These are phyloP conservation scores for Tetrahymena thermophila DNA, from an alignment of 73 alveolate genomes.

Conservation along the genomic window DNA sequence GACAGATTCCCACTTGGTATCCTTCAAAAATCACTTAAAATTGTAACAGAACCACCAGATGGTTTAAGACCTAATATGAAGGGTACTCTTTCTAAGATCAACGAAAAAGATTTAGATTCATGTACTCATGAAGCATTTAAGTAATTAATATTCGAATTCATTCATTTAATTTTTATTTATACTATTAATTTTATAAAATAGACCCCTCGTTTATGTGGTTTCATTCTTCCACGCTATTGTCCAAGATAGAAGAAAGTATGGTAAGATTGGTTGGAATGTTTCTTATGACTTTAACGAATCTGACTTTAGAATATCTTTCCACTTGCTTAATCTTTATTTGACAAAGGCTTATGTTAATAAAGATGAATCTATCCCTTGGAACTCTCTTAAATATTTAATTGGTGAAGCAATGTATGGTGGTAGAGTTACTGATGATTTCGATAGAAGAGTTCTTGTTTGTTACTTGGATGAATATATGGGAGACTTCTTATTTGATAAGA, in stretches of 20 bases:
- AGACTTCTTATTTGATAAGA: constrained; percentile 92
- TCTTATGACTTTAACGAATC: constrained; percentile 96
- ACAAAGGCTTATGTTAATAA: constrained; percentile 69
- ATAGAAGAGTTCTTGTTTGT: constrained; percentile 78
- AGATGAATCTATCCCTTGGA: constrained; percentile 93
- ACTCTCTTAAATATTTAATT: constrained; percentile 72
- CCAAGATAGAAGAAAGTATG: constrained; percentile 91
- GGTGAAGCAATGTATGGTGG: constrained; percentile 98
- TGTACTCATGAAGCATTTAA: constrained; percentile 55
- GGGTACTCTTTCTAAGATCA: constrained; percentile 71
- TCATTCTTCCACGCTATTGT: constrained; percentile 96
- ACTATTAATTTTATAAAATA: constrained; percentile 7
- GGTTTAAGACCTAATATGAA: constrained; percentile 88
- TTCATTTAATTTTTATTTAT: constrained; percentile 71
- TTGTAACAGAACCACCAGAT: constrained; percentile 98
- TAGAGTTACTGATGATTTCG: constrained; percentile 95
- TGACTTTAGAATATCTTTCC: constrained; percentile 89
- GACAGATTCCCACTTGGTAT: constrained; percentile 4
- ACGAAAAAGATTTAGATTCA: constrained; percentile 76
- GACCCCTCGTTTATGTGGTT: constrained; percentile 85
- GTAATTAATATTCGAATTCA: not conserved
- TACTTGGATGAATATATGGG: constrained; percentile 94
- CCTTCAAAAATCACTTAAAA: constrained; percentile 52
- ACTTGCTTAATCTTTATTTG: constrained; percentile 85
- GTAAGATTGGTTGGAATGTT: constrained; percentile 98